A percentile compares a stretch with the other conserved stretches of the same genome.
Evolutionary conservation across 768 basidiomycete species (phyloP).

Genomic region (Pleurotus tuber-regium): DNA sequence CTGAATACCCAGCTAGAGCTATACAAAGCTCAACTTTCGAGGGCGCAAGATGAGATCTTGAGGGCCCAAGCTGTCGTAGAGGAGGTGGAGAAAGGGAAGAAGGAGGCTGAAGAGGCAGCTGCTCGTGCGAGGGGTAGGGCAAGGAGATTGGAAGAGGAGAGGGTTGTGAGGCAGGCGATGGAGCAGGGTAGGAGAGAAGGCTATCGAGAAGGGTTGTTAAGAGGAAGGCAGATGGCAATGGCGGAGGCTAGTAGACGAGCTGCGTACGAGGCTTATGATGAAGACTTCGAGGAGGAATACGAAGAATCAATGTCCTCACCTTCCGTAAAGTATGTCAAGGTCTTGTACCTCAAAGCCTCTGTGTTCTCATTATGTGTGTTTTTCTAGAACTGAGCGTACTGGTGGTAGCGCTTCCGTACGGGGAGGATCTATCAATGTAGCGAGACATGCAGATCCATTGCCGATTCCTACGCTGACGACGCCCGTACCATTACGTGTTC

Average conservation of each 20-base stretch:
- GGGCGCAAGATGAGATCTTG: slow-evolving; percentile 1
- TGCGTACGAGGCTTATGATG: slow-evolving; percentile 15
- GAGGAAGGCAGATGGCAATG: slow-evolving; percentile 24
- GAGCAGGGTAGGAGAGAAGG: slow-evolving; percentile 59
- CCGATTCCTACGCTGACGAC: neutral
- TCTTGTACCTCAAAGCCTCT: neutral
- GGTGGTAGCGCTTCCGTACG: neutral
- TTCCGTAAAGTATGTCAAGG: slow-evolving; percentile 7
- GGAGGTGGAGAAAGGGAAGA: slow-evolving; percentile 24
- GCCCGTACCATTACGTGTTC: slow-evolving; percentile 1
- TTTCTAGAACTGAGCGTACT: slow-evolving; percentile 1
- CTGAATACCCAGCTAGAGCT: slow-evolving; percentile 3
- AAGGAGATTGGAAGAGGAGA: slow-evolving; percentile 56
- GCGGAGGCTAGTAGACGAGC: slow-evolving; percentile 11
- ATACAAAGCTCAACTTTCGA: neutral
- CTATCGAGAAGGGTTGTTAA: slow-evolving; percentile 45
- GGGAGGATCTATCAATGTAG: neutral
- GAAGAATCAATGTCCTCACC: slow-evolving; percentile 14
- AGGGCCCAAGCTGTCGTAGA: slow-evolving; percentile 1
- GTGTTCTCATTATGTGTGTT: neutral
- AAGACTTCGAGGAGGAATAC: slow-evolving; percentile 11
- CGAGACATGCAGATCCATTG: neutral
- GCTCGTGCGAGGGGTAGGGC: slow-evolving; percentile 51
- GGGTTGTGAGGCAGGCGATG: slow-evolving; percentile 49
- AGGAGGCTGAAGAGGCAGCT: slow-evolving; percentile 63